Evolutionary conservation across 345 rosid species (phyloP).

Genomic region (Gossypium ekmanianum): DNA sequence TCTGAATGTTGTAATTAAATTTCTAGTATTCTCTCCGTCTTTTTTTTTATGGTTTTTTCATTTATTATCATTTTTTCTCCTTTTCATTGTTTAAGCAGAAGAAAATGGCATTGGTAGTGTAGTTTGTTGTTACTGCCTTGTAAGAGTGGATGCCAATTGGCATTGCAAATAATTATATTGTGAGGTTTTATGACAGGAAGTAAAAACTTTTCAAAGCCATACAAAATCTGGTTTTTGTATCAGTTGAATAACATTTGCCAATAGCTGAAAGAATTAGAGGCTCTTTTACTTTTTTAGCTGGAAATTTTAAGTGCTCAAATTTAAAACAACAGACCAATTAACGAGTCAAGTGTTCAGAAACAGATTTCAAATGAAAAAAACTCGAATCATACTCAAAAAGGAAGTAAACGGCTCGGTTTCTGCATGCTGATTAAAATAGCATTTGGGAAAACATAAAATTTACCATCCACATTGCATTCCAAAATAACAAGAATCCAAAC

Average conservation of each 20-base stretch:
- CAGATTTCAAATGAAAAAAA: no score
- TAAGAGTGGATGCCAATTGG: slow-evolving; percentile 3
- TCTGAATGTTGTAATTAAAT: slow-evolving; percentile 15
- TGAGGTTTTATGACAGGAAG: not conserved
- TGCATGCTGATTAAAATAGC: no score
- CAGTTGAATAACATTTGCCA: not conserved
- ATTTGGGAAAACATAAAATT: not conserved
- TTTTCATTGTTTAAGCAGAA: slow-evolving; percentile 5
- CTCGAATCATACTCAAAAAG: no score
- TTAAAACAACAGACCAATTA: no score
- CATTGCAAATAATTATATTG: slow-evolving; percentile 4
- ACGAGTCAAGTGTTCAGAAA: no score
- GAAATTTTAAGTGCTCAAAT: no score
- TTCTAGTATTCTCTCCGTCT: not conserved
- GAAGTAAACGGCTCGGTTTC: no score
- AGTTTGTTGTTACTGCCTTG: slow-evolving; percentile 12
- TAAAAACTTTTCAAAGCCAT: not conserved
- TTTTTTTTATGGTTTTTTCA: not conserved
- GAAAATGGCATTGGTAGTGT: not conserved
- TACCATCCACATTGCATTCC: not conserved
- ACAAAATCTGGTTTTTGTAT: not conserved
- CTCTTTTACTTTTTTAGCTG: not conserved
- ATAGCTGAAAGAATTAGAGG: not conserved
- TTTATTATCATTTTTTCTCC: not conserved
- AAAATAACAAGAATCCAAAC: slow-evolving; percentile 6